A percentile compares a stretch with the other conserved stretches of the same genome.
Conservation (phyloP, 345 rosid genomes). For the Draba incana region DNA sequence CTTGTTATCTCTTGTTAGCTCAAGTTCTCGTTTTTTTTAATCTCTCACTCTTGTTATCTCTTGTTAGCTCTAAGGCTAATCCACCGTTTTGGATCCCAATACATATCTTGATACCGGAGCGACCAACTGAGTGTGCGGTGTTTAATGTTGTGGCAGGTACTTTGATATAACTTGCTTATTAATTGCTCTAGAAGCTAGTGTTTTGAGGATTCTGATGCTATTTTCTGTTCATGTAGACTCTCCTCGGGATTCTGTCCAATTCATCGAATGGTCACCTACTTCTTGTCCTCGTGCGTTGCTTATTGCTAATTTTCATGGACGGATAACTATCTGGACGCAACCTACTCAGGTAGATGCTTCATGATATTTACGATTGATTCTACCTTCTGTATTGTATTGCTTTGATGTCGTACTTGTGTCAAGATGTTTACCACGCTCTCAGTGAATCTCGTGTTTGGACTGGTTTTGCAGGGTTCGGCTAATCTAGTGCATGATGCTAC, state of each 20-base stretch:
- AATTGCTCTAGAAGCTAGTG: background rate
- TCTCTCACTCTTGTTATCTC: slow-evolving; percentile 10
- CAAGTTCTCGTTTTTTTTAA: too few species aligned
- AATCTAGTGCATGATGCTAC: slow-evolving; percentile 88
- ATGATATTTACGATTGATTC: slow-evolving; percentile 1
- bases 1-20: slow-evolving; percentile 52
- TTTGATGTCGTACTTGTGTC: background rate
- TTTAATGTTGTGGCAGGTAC: slow-evolving; percentile 96
- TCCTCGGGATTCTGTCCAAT: slow-evolving; percentile 99
- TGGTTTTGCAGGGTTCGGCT: slow-evolving; percentile 71
- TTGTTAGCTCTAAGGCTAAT: slow-evolving; percentile 78
- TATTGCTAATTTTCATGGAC: slow-evolving; percentile 94
- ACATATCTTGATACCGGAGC: slow-evolving; percentile 92
- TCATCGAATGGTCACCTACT: slow-evolving; percentile 97
- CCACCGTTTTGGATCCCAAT: slow-evolving; percentile 99
- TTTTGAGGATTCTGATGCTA: slow-evolving; percentile 1
- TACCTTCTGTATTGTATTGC: background rate
- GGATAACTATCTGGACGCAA: slow-evolving; percentile 96
- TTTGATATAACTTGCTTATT: slow-evolving; percentile 2
- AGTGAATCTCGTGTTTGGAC: slow-evolving; percentile 9
- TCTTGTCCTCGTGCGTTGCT: slow-evolving; percentile 94
- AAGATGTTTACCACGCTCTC: slow-evolving; percentile 2
- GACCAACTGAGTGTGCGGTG: slow-evolving; percentile 92
- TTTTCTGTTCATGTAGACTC: slow-evolving; percentile 61
- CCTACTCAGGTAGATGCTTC: slow-evolving; percentile 74